Evolutionary conservation across 805 yeast genomes (phyloP), one percentile per base, ranked within the genome.

Genomic region (Pichia scutulata): DNA sequence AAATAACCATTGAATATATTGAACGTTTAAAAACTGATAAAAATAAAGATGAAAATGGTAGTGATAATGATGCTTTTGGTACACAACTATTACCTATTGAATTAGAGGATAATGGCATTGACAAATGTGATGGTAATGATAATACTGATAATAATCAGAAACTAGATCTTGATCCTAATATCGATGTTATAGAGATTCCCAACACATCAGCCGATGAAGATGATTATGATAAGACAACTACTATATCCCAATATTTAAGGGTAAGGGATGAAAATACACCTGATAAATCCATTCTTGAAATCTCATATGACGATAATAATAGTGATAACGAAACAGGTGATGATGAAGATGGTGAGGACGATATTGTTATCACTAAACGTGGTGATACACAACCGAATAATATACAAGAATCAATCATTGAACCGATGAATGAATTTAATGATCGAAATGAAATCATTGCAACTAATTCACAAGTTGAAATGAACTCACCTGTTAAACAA

Each of bases 11-110:
- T 33, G 46, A 45, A 22, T 25, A 41, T 42, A 39, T 48, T 28
- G 47, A 43, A 39, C 37, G 19, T 33, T n/a, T 33, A 19, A 33
- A n/a, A 10, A 33, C 16, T 33, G 19, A 5, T 33, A 33, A 33
- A 39, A n/a, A 18, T 43, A 10, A 43, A 25, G 22, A 23, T 7
- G 36, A 19, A 37, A 10, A 39, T 19, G 13, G 23, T 12, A 19
- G n/a, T 16, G 28, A 36, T 41, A 30, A 18, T 30, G 39, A 19
- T 19, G 18, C 18, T 14, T 3, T 30, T 30, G 55, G 55, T 5
- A 50, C 55, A 2, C 51, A 50, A 26, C 33, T 47, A n/a, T 33
- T 41, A 12, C 52, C 54, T 8, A 51, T 51, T 28, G 50, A 48
- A 22, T 2, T 51, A 7, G 49, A 41, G 13, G 28, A 47, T 21